Conservation (phyloP, 2,329 filamentous ascomycete species). For the Chrysosporium keratinophilum region DNA sequence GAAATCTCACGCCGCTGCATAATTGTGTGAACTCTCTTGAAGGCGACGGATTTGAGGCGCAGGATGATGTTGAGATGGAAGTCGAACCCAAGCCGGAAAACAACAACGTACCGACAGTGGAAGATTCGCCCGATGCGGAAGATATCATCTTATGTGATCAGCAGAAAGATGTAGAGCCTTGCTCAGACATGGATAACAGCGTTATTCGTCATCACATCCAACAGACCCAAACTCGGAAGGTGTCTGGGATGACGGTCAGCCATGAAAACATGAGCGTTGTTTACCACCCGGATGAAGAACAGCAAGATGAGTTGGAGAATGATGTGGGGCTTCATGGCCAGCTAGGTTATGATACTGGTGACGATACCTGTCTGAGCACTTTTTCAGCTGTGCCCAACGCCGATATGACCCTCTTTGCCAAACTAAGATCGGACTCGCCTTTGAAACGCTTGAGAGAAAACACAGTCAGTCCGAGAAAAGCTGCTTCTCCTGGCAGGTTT, state of each 20-base stretch:
- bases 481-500: slow-evolving; percentile 14
- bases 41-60: neutral
- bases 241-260: slow-evolving; percentile 28
- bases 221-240: slow-evolving; percentile 16
- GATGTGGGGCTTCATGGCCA: slow-evolving; percentile 18
- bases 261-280: slow-evolving; percentile 38
- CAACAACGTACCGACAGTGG: neutral
- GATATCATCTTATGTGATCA: neutral
- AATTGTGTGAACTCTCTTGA: slow-evolving; percentile 21
- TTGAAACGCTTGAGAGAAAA: slow-evolving; percentile 39
- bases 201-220: slow-evolving; percentile 11
- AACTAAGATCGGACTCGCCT: slow-evolving; percentile 54
- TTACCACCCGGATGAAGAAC: slow-evolving; percentile 22
- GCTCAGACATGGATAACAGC: slow-evolving; percentile 8
- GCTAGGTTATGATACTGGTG: slow-evolving; percentile 26
- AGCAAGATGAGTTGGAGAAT: slow-evolving; percentile 19
- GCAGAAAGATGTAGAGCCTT: neutral
- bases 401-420: slow-evolving; percentile 73
- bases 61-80: slow-evolving; percentile 12
- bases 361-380: slow-evolving; percentile 55
- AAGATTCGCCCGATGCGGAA: neutral
- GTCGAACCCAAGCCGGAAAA: slow-evolving; percentile 3
- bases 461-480: slow-evolving; percentile 37
- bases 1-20: slow-evolving; percentile 14
- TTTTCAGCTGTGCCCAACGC: slow-evolving; percentile 72